Evolutionary conservation across 2,329 filamentous ascomycete species (phyloP), one percentile per base, ranked within the genome.

Genomic region (Westerdykella sp.): DNA sequence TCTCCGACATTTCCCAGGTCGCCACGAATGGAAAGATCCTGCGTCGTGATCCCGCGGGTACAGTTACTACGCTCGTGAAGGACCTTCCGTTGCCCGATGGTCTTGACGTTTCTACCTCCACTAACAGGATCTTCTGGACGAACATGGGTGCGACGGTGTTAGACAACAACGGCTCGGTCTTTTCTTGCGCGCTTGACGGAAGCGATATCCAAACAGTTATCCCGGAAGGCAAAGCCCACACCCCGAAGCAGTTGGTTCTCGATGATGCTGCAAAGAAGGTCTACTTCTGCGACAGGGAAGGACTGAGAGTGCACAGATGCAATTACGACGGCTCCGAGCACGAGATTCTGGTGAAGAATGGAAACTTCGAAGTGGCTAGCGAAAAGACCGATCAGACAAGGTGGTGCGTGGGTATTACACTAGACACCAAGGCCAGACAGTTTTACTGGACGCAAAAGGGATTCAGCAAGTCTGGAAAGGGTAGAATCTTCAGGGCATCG

Each of bases 401-500:
- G 3, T 78, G 75, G 75, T 78, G 74, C 45, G 77, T 81, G 11
- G 78, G 78, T 1, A 67, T 81, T 30, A 55, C 71, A 0, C 65
- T 81, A 0, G 69, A 70, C 6, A 61, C 61, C 0, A 47, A 56
- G 1, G 59, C 62, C 1, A 68, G 69, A 21, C 68, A 71, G 38
- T 64, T 81, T 37, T 80, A 74, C 65, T 81, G 78, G 78, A 77
- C 75, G 0, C 77, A 81, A 40, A 80, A 81, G 52, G 78, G 78
- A 0, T 61, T 66, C 0, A 68, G 70, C 11, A 80, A 80, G 57
- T 68, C 65, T 1, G 60, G 57, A 2, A 53, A 69, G 35, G 78
- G 78, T 0, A 66, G 72, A 6, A 78, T 81, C 36, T 75, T 76
- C 52, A 60, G 66, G 5, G 76, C 77, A 1, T 56, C 62, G 13